These are phyloP conservation scores for Fusarium haematococcum DNA, from an alignment of 2,329 filamentous ascomycete genomes.

Conservation along the genomic window DNA sequence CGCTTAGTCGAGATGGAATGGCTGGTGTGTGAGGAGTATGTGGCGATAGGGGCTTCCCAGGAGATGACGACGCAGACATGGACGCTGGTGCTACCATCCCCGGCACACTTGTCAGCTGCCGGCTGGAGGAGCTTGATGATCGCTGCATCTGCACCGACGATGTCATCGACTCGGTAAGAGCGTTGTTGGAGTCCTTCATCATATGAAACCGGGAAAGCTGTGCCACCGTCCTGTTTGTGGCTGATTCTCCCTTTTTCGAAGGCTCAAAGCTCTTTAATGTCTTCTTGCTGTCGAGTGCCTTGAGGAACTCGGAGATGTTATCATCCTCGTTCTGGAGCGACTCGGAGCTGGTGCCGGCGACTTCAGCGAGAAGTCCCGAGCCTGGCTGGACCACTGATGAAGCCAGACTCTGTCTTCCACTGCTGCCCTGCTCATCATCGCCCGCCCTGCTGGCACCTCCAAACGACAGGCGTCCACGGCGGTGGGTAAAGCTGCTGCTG, in stretches of 20 bases:
- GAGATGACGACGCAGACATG: constrained; percentile 87
- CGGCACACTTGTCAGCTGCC: constrained; percentile 69
- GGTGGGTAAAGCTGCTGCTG: constrained; percentile 93
- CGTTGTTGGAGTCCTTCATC: constrained; percentile 90
- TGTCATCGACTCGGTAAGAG: constrained; percentile 91
- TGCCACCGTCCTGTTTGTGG: constrained; percentile 80
- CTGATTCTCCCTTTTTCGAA: constrained; percentile 74
- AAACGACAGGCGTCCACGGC: constrained; percentile 81
- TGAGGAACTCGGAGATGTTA: constrained; percentile 93
- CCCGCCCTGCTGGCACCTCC: constrained; percentile 74
- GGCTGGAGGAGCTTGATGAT: constrained; percentile 79
- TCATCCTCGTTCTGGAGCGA: constrained; percentile 84
- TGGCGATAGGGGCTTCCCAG: constrained; percentile 88
- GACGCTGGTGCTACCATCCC: constrained; percentile 80
- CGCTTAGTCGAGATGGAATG: constrained; percentile 91
- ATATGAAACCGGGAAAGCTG: constrained; percentile 87
- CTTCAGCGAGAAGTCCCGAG: constrained; percentile 82
- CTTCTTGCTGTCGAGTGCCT: constrained; percentile 87
- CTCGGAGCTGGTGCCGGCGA: constrained; percentile 73
- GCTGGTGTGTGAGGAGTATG: constrained; percentile 94
- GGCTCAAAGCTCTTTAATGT: constrained; percentile 84
- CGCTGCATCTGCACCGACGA: constrained; percentile 88
- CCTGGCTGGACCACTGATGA: constrained; percentile 79
- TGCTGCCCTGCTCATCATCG: constrained; percentile 82
- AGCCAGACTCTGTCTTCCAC: constrained; percentile 80